Evolutionary conservation across 2,329 filamentous ascomycete species (phyloP), one percentile per base, ranked within the genome.

Genomic region (Neopestalotiopsis sp.): DNA sequence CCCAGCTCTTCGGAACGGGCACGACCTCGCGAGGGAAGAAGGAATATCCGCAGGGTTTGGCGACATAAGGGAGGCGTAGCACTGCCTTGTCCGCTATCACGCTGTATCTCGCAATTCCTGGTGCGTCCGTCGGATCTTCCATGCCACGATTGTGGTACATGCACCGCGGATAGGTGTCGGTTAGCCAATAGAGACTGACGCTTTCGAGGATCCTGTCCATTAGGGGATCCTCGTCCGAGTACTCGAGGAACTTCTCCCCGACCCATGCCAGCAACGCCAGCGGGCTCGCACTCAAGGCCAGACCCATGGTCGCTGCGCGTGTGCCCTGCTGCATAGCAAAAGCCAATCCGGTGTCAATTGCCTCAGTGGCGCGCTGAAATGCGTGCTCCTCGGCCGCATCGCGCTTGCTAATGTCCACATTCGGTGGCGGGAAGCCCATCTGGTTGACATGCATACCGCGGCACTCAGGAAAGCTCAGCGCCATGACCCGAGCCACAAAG

Each of bases 211-310:
- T 85, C 2, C 79, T 79, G 45, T 83, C 75, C 7, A 85, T 68
- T 1, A 77, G 73, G 56, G 65, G 71, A 0, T 20, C 76, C 4
- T 78, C 73, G 70, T 89, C 87, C 1, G 79, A 79, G 87, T 87
- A 90, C 5, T 82, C 83, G 0, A 87, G 76, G 68, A 87, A 86
- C 74, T 89, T 89, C 72, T 90, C 88, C 4, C 84, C 86, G 32
- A 89, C 81, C 83, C 89, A 91, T 6, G 85, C 82, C 2, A 91
- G 80, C 24, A 91, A 74, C 0, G 87, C 86, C 1, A 91, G 70
- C 0, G 89, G 89, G 42, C 80, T 88, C 4, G 85, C 79, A 3
- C 83, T 79, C 1, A 91, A 76, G 0, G 82, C 85, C 5, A 89
- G 80, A 0, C 88, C 88, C 59, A 90, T 86, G 0, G 89, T 91